Evolutionary conservation across 2,329 filamentous ascomycete species (phyloP), one percentile per base, ranked within the genome.

Genomic region (Trichoderma gracile): DNA sequence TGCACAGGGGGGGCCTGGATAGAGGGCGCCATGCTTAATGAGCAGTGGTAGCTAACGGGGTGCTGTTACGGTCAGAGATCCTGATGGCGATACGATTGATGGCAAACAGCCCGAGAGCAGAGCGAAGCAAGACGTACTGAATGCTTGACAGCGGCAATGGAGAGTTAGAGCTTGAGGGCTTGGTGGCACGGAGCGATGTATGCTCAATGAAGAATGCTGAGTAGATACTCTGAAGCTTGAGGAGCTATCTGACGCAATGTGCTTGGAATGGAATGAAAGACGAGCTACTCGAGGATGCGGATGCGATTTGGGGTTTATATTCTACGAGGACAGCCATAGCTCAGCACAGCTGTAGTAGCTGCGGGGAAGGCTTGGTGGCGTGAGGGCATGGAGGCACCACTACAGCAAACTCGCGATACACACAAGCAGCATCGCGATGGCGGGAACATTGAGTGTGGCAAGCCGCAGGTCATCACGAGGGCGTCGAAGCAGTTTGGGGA

Each of bases 41-140:
- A 56, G 68, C 59, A 27, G 63, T 54, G 42, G 66, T 62, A 25
- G 64, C 56, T 56, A 33, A 64, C 52, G 64, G 50, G 65, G 54
- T 59, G 47, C 45, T 53, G 5, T 30, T 53, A 38, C 60, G 60
- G n/a, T 19, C 40, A 42, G 63, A 53, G 33, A 49, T 21, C 8
- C 27, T 55, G 23, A 59, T 45, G 47, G 65, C 50, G 45, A 70
- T 12, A 14, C 33, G 50, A 55, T 68, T 61, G 63, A 67, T 64
- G 52, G 67, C 55, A 52, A 73, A 61, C 60, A 66, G 63, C 64
- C 66, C 66, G 19, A 71, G 40, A n/a, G 68, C 46, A 50, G 70
- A 68, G 69, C 57, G 42, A 73, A 63, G 63, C 70, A 68, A 61
- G 70, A 74, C 73, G 75, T 66, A 53, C 68, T 46, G 46, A 9